Percentiles rank a stretch among this genome's conserved stretches.
Evolutionary conservation across 106 monocot species (phyloP).

Genomic region (Gastrodia elata): DNA sequence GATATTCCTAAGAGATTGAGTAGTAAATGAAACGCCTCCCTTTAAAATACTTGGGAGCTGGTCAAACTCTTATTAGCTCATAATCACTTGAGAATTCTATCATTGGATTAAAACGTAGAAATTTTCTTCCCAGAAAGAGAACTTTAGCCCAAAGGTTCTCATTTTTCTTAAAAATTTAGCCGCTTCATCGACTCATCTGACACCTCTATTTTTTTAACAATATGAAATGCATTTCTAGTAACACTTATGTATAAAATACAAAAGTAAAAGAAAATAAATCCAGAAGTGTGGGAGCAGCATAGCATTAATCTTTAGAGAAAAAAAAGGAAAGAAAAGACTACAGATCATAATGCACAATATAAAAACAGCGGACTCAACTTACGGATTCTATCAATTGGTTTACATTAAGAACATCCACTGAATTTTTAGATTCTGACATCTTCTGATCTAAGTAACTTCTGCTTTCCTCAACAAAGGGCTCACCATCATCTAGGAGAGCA

Average conservation of each 20-base stretch:
- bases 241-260: background rate
- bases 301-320: background rate
- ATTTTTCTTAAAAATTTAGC: too few relatives aligned
- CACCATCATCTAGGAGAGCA: conserved; percentile 53
- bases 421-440: conserved; percentile 46
- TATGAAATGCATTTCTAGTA: background rate
- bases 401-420: conserved; percentile 56
- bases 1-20: too few relatives aligned
- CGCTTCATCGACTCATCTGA: too few relatives aligned
- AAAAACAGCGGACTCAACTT: conserved; percentile 6
- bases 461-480: conserved; percentile 31
- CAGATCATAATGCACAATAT: background rate
- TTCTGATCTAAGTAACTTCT: conserved; percentile 46
- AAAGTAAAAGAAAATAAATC: too few relatives aligned
- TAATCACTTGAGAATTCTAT: too few relatives aligned
- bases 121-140: too few relatives aligned
- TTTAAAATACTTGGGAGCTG: too few relatives aligned
- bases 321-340: background rate
- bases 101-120: too few relatives aligned
- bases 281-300: background rate
- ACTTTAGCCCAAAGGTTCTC: too few relatives aligned
- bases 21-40: too few relatives aligned
- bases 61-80: too few relatives aligned
- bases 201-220: too few relatives aligned
- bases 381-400: conserved; percentile 91